phyloP scores from a whole-genome alignment of 257 asterid species.

The Solanum pennellii region DNA sequence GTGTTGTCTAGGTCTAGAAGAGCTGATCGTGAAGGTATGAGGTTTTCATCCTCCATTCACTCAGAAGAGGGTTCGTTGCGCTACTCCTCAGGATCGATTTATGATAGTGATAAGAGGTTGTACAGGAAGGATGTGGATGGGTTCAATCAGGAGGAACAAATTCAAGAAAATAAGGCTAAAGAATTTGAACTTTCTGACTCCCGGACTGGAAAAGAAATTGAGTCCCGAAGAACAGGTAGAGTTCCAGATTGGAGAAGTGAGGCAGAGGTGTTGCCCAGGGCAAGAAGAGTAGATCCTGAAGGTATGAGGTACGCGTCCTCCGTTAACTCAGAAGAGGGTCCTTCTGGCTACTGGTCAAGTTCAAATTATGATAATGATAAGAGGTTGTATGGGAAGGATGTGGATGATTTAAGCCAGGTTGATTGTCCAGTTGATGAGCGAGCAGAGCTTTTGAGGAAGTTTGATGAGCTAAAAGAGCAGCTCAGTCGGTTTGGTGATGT shows the following conservation, averaged over 20 bases:
- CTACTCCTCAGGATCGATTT: not conserved
- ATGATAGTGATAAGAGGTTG: not conserved
- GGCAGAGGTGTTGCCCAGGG: conserved; percentile 9
- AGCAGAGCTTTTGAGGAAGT: conserved; percentile 49
- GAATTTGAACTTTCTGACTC: conserved; percentile 7
- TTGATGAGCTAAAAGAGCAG: conserved; percentile 56
- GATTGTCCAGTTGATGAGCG: conserved; percentile 38
- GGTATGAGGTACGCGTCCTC: conserved; percentile 9
- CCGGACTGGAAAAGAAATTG: not conserved
- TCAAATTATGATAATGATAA: conserved; percentile 21
- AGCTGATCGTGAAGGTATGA: conserved; percentile 10
- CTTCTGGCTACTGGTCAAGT: conserved; percentile 15
- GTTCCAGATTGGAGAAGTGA: conserved; percentile 12
- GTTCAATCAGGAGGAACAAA: not conserved
- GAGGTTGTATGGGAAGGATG: conserved; percentile 15
- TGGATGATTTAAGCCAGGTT: conserved; percentile 14
- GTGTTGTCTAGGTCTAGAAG: conserved; percentile 14
- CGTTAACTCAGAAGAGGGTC: conserved; percentile 21
- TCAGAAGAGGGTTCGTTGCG: not conserved
- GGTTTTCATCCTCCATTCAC: not conserved
- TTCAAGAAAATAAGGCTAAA: not conserved
- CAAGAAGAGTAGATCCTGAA: conserved; percentile 15
- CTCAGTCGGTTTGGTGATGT: conserved; percentile 45
- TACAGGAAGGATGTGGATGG: not conserved
- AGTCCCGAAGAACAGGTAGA: conserved; percentile 5